phyloP scores from a whole-genome alignment of 208 protist species.

The Trypanosoma avium region DNA sequence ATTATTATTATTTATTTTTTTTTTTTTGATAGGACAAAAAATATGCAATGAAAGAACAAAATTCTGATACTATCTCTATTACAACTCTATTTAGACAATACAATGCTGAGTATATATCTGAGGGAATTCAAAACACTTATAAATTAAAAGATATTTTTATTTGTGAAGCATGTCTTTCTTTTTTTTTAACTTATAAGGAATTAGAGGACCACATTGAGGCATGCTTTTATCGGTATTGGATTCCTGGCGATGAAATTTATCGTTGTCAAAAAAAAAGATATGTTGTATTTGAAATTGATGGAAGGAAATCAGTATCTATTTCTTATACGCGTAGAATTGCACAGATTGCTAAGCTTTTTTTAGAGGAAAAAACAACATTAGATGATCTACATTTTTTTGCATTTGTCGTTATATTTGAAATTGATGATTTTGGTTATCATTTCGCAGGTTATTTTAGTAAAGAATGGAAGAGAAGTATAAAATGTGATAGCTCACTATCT shows the following conservation, averaged over 20 bases:
- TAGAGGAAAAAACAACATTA: conserved; percentile 70
- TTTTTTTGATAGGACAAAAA: conserved; percentile 8
- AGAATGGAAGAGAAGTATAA: conserved; percentile 53
- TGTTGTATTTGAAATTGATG: conserved; percentile 69
- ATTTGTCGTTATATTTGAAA: conserved; percentile 63
- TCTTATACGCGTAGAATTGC: conserved; percentile 52
- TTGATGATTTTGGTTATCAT: conserved; percentile 73
- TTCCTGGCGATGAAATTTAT: conserved; percentile 73
- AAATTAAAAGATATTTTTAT: conserved; percentile 35
- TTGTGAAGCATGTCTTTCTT: conserved; percentile 65
- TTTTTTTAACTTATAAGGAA: conserved; percentile 28
- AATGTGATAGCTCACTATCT: conserved; percentile 73
- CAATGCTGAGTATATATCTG: conserved; percentile 5
- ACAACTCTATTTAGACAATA: conserved; percentile 26
- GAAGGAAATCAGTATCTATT: conserved; percentile 46
- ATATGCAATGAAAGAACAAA: conserved; percentile 9
- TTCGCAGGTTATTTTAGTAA: conserved; percentile 82
- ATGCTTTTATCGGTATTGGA: conserved; percentile 59
- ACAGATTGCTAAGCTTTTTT: conserved; percentile 56
- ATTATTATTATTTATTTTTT: conserved; percentile 24
- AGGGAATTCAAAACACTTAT: conserved; percentile 10
- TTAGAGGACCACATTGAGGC: conserved; percentile 42
- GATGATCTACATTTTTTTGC: conserved; percentile 81
- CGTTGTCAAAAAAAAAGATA: conserved; percentile 27
- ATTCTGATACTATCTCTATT: background rate